Evolutionary conservation across 2,329 filamentous ascomycete species (phyloP), one percentile per base, ranked within the genome.

Genomic region (Stagonosporopsis rhizophila): DNA sequence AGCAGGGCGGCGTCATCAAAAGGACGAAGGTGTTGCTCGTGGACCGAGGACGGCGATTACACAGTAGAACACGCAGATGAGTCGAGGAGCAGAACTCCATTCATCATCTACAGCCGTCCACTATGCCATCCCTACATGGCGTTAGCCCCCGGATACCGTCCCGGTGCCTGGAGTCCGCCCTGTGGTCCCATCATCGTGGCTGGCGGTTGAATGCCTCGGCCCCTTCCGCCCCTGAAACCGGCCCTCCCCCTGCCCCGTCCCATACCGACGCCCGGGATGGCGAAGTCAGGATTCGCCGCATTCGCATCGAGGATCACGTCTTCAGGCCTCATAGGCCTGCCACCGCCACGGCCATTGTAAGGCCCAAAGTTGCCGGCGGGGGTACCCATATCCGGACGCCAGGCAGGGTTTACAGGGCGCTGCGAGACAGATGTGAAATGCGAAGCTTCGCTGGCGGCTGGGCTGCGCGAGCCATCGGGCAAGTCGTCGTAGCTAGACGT

Each of bases 381-480:
- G 6, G 65, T 69, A 64, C 62, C 76, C 40, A 82, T 79, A 27
- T 82, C 80, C 2, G 77, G 77, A 35, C 89, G 86, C 93, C 94
- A 97, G 58, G 88, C 87, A 6, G 93, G 94, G 74, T 97, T 97
- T 51, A 97, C 80, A 1, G 90, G 90, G 30, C 94, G 85, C 76
- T 97, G 92, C 0, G 89, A 94, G 41, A 98, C 89, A 11, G 90
- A 95, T 1, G 94, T 97, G 77, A 96, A 97, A 66, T 89, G 90
- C 41, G 88, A 94, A 22, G 86, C 84, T 70, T 96, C 91, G 60
- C 89, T 94, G 67, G 88, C 85, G 11, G 75, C 79, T 28, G 90
- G 92, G 67, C 88, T 94, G 67, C 90, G 85, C 40, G 83, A 80
- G 44, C 83, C 84, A 61, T 85, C 83, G 39, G 84, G 84, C 32